phyloP scores from a whole-genome alignment of 192 early-diverging fungal genomes.

The Podila epigama region DNA sequence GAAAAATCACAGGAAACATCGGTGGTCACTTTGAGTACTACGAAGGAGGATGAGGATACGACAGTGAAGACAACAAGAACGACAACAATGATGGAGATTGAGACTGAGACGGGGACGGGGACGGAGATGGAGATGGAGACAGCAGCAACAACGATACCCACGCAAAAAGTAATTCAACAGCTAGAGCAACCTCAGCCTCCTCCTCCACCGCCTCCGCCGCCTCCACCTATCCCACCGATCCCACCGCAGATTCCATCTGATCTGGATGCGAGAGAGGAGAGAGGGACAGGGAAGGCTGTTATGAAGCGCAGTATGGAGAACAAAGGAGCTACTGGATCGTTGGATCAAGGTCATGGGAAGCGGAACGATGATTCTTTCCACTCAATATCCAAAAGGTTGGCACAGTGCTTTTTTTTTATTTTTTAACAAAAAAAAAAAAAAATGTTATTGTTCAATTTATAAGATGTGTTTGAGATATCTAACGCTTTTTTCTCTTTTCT shows the following conservation, averaged over 20 bases:
- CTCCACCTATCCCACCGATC: neutral
- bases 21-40: too few species aligned
- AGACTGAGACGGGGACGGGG: too few species aligned
- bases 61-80: too few species aligned
- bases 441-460: too few species aligned
- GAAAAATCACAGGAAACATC: constrained; percentile 14
- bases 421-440: too few species aligned
- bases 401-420: neutral
- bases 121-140: neutral
- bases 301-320: neutral
- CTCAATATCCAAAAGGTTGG: constrained; percentile 15
- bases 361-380: constrained; percentile 5
- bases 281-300: neutral
- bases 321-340: constrained; percentile 2
- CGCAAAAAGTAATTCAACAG: neutral
- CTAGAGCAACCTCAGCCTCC: neutral
- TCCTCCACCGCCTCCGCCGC: neutral
- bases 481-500: neutral
- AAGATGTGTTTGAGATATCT: too few species aligned
- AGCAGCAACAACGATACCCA: neutral
- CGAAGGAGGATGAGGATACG: too few species aligned
- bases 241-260: neutral
- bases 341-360: constrained; percentile 18
- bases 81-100: too few species aligned
- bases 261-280: neutral